Conservation (phyloP, 129 eudicot genomes). For the Calendula officinalis region DNA sequence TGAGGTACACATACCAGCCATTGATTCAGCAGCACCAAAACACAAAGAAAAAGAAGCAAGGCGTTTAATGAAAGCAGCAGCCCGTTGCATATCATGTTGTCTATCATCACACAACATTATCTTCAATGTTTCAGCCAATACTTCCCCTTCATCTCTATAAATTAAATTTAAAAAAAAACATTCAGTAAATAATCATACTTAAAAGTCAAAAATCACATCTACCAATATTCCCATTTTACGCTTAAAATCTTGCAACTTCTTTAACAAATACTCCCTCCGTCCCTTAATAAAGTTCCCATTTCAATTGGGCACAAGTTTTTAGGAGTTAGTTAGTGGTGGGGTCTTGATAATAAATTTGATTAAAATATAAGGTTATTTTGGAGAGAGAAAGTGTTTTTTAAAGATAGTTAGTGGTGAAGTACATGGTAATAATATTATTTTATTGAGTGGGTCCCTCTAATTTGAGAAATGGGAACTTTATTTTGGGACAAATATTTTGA, state of each 20-base stretch:
- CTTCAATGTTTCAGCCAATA: conserved; percentile 86
- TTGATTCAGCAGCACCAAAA: conserved; percentile 86
- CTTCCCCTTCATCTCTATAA: conserved; percentile 80
- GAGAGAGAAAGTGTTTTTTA: no score
- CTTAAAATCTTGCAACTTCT: neutral
- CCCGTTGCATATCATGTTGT: conserved; percentile 96
- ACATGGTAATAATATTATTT: no score
- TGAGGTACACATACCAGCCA: conserved; percentile 82
- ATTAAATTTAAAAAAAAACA: neutral
- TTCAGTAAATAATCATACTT: neutral
- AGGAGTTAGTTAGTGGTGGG: no score
- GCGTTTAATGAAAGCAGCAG: conserved; percentile 90
- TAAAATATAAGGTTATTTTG: no score
- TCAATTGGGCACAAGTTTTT: no score
- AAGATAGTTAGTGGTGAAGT: no score
- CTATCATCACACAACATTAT: conserved; percentile 90
- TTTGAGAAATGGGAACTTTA: no score
- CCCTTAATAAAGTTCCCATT: no score
- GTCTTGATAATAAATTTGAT: no score
- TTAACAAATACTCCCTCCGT: no score
- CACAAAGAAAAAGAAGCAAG: conserved; percentile 75
- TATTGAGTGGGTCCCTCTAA: no score
- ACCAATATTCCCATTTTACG: neutral
- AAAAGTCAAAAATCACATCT: neutral
- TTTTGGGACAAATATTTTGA: no score